phyloP scores from a whole-genome alignment of 2,329 filamentous ascomycete genomes.

The Aspergillus proliferans region DNA sequence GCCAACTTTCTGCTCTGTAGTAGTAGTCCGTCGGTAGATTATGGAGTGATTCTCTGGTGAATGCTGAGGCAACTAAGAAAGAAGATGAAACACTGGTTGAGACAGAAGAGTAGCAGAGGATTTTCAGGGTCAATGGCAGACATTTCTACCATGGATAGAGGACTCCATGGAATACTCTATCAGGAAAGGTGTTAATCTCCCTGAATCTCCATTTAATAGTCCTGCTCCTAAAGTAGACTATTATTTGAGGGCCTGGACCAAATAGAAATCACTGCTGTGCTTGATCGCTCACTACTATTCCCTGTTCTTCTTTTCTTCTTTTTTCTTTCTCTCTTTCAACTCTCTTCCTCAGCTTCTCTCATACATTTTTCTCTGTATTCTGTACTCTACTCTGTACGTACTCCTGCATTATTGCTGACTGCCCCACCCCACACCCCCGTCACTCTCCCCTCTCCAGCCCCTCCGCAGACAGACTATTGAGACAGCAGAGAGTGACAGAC shows the following conservation, averaged over 20 bases:
- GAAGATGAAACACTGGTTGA: slow-evolving; percentile 19
- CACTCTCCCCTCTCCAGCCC: slow-evolving; percentile 9
- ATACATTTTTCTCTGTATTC: not conserved
- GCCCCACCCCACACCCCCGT: not conserved
- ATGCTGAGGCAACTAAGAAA: not conserved
- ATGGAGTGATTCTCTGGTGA: not conserved
- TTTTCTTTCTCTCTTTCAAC: not conserved
- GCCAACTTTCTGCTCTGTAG: not conserved
- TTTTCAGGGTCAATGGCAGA: not conserved
- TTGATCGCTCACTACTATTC: not conserved
- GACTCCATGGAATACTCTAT: not conserved
- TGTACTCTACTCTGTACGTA: not conserved
- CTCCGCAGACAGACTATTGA: slow-evolving; percentile 9
- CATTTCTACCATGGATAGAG: not conserved
- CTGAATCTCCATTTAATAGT: not conserved
- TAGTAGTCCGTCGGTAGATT: not conserved
- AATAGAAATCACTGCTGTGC: not conserved
- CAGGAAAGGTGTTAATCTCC: not conserved
- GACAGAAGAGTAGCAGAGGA: slow-evolving; percentile 5
- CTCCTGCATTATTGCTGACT: not conserved
- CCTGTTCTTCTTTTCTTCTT: not conserved
- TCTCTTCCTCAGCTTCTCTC: not conserved
- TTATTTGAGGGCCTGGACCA: too few species aligned
- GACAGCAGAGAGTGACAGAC: too few species aligned
- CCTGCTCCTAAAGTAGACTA: not conserved